phyloP scores from a whole-genome alignment of 345 rosid species.

The Crucihimalaya himalaica region DNA sequence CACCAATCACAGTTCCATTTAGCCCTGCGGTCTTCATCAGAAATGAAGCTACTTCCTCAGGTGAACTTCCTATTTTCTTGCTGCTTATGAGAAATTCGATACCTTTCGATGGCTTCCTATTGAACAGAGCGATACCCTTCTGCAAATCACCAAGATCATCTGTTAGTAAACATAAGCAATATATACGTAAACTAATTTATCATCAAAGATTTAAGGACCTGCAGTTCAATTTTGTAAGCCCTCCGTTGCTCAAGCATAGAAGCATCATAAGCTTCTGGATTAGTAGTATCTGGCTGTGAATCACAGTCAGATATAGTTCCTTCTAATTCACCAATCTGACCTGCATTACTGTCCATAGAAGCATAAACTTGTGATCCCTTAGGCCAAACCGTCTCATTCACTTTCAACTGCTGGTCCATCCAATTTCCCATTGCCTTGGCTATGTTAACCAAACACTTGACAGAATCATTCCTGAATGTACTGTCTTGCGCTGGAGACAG shows the following conservation, averaged over 20 bases:
- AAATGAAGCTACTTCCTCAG: constrained; percentile 87
- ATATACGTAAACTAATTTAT: not conserved
- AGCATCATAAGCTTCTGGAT: constrained; percentile 76
- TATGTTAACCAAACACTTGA: constrained; percentile 84
- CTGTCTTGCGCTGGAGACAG: constrained; percentile 79
- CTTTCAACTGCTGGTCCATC: constrained; percentile 89
- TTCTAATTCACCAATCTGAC: constrained; percentile 63
- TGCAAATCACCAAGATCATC: constrained; percentile 46
- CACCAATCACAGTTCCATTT: constrained; percentile 87
- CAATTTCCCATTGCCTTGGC: constrained; percentile 84
- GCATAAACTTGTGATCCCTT: constrained; percentile 59
- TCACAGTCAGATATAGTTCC: constrained; percentile 65
- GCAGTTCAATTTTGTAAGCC: constrained; percentile 89
- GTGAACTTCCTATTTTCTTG: constrained; percentile 71
- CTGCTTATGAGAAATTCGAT: constrained; percentile 75
- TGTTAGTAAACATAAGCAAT: constrained; percentile 18
- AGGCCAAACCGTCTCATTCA: constrained; percentile 61
- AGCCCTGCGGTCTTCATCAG: constrained; percentile 78
- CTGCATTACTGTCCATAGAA: constrained; percentile 52
- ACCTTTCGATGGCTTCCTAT: constrained; percentile 91
- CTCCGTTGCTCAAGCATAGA: constrained; percentile 88
- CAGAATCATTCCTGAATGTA: constrained; percentile 89
- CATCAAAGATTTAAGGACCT: constrained; percentile 46
- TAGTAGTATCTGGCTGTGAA: constrained; percentile 63
- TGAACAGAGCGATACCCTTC: constrained; percentile 85